Base-by-base conservation (phyloP, 768 basidiomycete genomes). In the Rossbeevera mucosa region DNA sequence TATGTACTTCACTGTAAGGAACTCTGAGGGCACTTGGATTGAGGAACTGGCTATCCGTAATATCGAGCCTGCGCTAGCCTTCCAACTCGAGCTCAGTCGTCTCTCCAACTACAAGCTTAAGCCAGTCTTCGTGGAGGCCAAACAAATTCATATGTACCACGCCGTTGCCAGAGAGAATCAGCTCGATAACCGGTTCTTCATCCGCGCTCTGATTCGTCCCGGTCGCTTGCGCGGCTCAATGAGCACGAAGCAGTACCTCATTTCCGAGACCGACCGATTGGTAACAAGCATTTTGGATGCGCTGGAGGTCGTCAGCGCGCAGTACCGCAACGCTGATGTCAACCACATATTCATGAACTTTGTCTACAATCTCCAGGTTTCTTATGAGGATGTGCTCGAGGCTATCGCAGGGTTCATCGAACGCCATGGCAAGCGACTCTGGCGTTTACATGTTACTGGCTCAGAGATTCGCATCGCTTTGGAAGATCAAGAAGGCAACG, bases 321-420 rank as follows among this genome's bases (percentile, higher is more conserved):
- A 92, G 62, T 79, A 94, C 63, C 84, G 94, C 54, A 91, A 88
- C 59, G 90, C 95, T 4, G 95, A 98, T 66, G 94, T 92, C 75
- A 98, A 98, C 71, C 94, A 97, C 69, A 96, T 98, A 68, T 94
- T 93, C 76, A 86, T 98, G 84, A 97, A 98, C 76, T 99, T 98
- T 69, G 85, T 98, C 63, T 98, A 98, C 80, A 92, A 90, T 67
- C 86, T 99, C 42, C 82, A 86, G 25, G 94, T 99, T 55, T 86
- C 86, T 29, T 98, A 97, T 63, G 94, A 97, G 56, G 95, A 98
- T 62, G 94, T 98, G 7, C 83, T 97, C 50, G 89, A 91, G 44
- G 96, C 96, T 13, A 91, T 98, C 52, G 86, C 94, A n/a, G 96
- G 96, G 40, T 99, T 99, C 77, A 94, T 99, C 61, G 96, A 98